Evolutionary conservation across 2,329 filamentous ascomycete genomes (phyloP).

Genomic region (Verticillium tricorpus): DNA sequence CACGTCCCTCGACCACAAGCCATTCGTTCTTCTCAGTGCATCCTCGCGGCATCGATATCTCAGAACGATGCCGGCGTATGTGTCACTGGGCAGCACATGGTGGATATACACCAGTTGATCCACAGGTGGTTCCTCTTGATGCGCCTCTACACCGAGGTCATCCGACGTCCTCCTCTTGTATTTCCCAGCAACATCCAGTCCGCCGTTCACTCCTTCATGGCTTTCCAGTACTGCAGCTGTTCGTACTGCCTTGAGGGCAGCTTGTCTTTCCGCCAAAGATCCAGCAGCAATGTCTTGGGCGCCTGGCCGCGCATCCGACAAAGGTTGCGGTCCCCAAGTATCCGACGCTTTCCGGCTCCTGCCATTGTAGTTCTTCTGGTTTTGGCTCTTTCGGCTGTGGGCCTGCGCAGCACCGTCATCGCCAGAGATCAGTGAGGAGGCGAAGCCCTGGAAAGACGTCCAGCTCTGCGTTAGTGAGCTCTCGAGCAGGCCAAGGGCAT

Average conservation of each 20-base stretch:
- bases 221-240: slow-evolving; percentile 58
- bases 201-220: slow-evolving; percentile 55
- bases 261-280: slow-evolving; percentile 47
- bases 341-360: slow-evolving; percentile 17
- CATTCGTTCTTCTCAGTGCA: slow-evolving; percentile 79
- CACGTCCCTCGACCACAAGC: slow-evolving; percentile 92
- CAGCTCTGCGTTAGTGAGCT: slow-evolving; percentile 50
- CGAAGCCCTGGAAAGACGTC: slow-evolving; percentile 51
- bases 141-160: slow-evolving; percentile 37
- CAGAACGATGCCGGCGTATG: slow-evolving; percentile 84
- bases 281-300: slow-evolving; percentile 49
- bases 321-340: slow-evolving; percentile 48
- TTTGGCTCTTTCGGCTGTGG: slow-evolving; percentile 22
- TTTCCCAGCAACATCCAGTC: slow-evolving; percentile 48
- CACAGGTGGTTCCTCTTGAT: slow-evolving; percentile 55
- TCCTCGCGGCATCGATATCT: slow-evolving; percentile 84
- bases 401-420: slow-evolving; percentile 26
- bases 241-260: slow-evolving; percentile 49
- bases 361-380: slow-evolving; percentile 7
- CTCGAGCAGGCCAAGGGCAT: slow-evolving; percentile 34
- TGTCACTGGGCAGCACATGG: slow-evolving; percentile 76
- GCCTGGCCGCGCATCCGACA: slow-evolving; percentile 28
- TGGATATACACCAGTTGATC: slow-evolving; percentile 90
- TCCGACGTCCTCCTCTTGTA: slow-evolving; percentile 68
- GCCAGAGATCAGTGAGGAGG: slow-evolving; percentile 36